Evolutionary conservation across 2,329 filamentous ascomycete species (phyloP).

Genomic region (Calycina herbarum): DNA sequence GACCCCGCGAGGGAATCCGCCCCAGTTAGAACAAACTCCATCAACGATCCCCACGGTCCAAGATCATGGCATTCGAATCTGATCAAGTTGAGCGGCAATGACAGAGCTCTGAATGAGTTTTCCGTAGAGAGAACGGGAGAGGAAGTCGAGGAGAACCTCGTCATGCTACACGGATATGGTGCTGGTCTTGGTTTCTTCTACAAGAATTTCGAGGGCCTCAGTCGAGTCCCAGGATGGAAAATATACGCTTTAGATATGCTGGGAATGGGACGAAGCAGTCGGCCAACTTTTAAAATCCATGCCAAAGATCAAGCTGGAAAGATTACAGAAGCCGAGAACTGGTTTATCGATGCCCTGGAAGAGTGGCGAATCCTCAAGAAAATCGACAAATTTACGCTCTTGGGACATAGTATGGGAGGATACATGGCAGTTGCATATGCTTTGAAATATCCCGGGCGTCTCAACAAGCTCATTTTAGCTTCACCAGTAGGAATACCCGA

Average conservation of each 20-base stretch:
- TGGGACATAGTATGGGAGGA: constrained; percentile 91
- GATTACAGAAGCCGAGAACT: constrained; percentile 86
- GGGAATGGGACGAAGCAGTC: constrained; percentile 86
- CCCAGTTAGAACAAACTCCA: constrained; percentile 46
- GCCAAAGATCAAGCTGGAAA: constrained; percentile 79
- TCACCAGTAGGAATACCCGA: constrained; percentile 94
- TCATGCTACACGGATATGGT: constrained; percentile 96
- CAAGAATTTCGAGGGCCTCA: constrained; percentile 91
- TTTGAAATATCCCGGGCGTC: constrained; percentile 87
- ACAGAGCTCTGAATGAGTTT: constrained; percentile 71
- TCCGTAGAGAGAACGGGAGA: constrained; percentile 69
- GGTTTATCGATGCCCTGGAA: constrained; percentile 94
- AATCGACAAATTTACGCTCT: constrained; percentile 88
- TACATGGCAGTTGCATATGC: constrained; percentile 96
- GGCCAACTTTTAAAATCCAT: constrained; percentile 80
- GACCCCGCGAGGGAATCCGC: constrained; percentile 42
- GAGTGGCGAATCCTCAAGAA: constrained; percentile 90
- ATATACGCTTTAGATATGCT: constrained; percentile 93
- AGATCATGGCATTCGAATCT: constrained; percentile 84
- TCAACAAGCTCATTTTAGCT: constrained; percentile 95
- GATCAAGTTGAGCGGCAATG: constrained; percentile 80
- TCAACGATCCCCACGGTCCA: constrained; percentile 77
- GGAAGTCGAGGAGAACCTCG: constrained; percentile 77
- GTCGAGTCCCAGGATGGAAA: constrained; percentile 77
- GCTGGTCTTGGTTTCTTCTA: constrained; percentile 97